Evolutionary conservation across 257 asterid genomes (phyloP), one percentile per base, ranked within the genome.

Genomic region (Penstemon davidsonii): DNA sequence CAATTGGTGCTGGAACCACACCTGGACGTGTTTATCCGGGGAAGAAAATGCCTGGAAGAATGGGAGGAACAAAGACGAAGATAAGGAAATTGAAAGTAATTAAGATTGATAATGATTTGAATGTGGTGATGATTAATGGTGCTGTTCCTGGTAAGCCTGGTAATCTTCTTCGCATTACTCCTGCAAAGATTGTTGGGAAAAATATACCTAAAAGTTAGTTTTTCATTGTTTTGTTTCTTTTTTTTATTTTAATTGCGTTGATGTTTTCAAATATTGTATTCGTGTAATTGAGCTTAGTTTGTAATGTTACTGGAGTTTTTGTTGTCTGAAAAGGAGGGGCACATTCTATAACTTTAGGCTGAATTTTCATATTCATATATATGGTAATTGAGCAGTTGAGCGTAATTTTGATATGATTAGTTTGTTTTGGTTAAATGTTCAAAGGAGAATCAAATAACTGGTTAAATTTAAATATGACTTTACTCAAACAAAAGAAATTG

Each of bases 101-200:
- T 66, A 93, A 93, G 89, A 88, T 93, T 4, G 99, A 93, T 61
- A 85, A 68, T 15, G 96, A 90, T 6, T 91, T 93, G 25, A 88
- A 86, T 19, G 79, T 87, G 9, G 83, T 93, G 39, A 85, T 93
- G 95, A 74, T 93, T 85, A 88, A 88, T 56, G 97, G 99, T 8
- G 97, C 99, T 65, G 75, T 93, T 64, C 97, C 99, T 18, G 99
- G 99, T 67, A 93, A 93, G 77, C 97, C 99, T 0, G 99, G 99
- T 63, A 90, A 93, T 77, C 96, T 93, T 71, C 85, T 90, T 42
- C 95, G 99, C 58, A 88, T 93, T 38, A 75, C 99, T 64, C 97
- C 99, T 0, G 99, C 99, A 6, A 93, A 93, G 76, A 93, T 93
- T 49, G 99, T 93, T 9, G 99, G 97, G 2, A 79, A 83, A 42